Base-by-base conservation (phyloP, 164 flowering plant genomes). In the Buxus sempervirens region DNA sequence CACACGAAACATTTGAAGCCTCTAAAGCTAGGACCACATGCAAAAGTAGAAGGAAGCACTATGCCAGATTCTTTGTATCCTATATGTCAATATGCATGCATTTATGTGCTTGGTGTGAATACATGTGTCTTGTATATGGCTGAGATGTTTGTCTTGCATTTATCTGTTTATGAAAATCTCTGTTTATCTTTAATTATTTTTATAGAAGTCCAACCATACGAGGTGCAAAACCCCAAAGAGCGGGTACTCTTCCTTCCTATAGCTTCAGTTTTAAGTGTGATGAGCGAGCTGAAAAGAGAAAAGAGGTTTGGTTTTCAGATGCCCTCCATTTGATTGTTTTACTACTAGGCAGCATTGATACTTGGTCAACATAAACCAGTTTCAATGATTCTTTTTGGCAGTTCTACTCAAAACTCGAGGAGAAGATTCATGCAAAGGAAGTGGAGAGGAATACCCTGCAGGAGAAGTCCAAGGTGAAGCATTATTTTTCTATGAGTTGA, bases 221-320 rank as follows among this genome's bases (percentile, higher is more conserved):
- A 74, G 87, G 86, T 68, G 74, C 69, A 51, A 88, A 82, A 77
- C 58, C 88, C 65, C 84, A 66, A 69, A 85, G 77, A 82, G 69
- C 76, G 15, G 94, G 90, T 38, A 67, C 83, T 66, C 85, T 86
- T 67, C 98, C 97, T 56, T 65, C 88, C 53, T 92, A 92, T 72
- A 76, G 81, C 73, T 89, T 95, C 80, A 95, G 88, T 73, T 95
- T 95, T 73, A 89, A 70, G 75, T 95, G 98, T 69, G 77, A 88
- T 76, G 97, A 95, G 75, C 85, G 98, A 69, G 97, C 97, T 73
- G 97, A 92, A 75, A 95, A 83, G 78, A 81, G 98, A 77, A 95
- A 61, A 82, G 96, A 89, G 93, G 98, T 94, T 72, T 25, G 81
- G 7, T 32, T 72, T 45, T 71, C 73, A 27, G 21, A 54, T 68